Conservation (phyloP, 1,284 basidiomycete genomes). For the Amylostereum areolatum region DNA sequence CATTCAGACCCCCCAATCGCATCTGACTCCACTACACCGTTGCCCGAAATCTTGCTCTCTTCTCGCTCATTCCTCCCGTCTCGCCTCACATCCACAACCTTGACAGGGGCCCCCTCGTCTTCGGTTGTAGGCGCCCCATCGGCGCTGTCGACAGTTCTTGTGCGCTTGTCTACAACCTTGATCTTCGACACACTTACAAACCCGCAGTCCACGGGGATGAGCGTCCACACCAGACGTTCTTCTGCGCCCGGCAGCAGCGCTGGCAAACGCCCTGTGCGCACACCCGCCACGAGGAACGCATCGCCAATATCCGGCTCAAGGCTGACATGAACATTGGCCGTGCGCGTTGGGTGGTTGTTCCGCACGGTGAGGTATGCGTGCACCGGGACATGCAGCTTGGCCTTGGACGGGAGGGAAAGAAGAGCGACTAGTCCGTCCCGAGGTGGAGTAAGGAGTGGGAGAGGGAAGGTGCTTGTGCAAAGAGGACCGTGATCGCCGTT, state of each 20-base stretch:
- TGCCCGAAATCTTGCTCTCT: conserved; percentile 7
- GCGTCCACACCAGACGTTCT: conserved; percentile 54
- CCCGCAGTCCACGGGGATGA: conserved; percentile 71
- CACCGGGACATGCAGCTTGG: conserved; percentile 55
- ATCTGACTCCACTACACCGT: conserved; percentile 84
- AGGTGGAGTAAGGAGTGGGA: conserved; percentile 58
- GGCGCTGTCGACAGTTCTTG: conserved; percentile 10
- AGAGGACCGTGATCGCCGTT: conserved; percentile 35
- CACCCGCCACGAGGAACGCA: conserved; percentile 66
- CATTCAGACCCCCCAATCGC: conserved; percentile 62
- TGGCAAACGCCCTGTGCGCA: conserved; percentile 57
- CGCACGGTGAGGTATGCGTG: conserved; percentile 53
- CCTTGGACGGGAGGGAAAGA: conserved; percentile 52
- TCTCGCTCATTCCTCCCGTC: conserved; percentile 24
- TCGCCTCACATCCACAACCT: conserved; percentile 45
- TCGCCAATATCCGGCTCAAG: conserved; percentile 62
- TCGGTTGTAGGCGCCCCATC: conserved; percentile 14
- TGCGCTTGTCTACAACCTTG: conserved; percentile 51
- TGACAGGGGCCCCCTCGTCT: conserved; percentile 40
- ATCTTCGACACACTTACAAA: conserved; percentile 53
- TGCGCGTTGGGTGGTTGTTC: conserved; percentile 54
- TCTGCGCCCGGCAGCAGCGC: conserved; percentile 66
- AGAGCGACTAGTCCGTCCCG: conserved; percentile 57
- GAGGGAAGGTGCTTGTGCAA: conserved; percentile 42
- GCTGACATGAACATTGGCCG: conserved; percentile 61